Conservation (phyloP, 306 rosid species). For the Psophocarpus tetragonolobus region DNA sequence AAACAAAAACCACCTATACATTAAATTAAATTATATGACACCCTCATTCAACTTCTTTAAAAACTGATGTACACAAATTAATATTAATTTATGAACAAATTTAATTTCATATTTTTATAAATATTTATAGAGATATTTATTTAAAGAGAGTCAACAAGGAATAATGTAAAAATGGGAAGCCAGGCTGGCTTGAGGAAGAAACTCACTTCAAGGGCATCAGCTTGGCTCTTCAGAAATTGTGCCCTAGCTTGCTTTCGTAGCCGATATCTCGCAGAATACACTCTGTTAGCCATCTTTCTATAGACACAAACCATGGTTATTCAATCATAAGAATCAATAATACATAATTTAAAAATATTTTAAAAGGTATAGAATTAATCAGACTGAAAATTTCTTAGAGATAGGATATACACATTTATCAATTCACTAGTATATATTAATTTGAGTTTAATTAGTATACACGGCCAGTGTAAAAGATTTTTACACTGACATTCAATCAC, state of each 20-base stretch:
- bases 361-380: neutral
- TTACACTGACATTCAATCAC: no score
- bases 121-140: neutral
- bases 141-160: neutral
- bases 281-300: conserved; percentile 10
- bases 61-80: no score
- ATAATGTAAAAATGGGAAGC: neutral
- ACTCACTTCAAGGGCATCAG: neutral
- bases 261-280: conserved; percentile 8
- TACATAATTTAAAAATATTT: no score
- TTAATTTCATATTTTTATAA: no score
- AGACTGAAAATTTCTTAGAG: neutral
- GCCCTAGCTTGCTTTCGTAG: neutral
- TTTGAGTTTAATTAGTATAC: no score
- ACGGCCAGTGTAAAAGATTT: no score
- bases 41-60: no score
- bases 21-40: no score
- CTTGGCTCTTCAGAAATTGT: neutral
- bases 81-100: no score
- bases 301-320: neutral
- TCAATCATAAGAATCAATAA: no score
- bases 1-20: no score
- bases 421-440: neutral
- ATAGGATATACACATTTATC: no score
- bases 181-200: neutral